Percentiles rank a stretch among this genome's conserved stretches.
Conservation (phyloP, 176 grass and related monocot species). For the Melocanna baccifera region DNA sequence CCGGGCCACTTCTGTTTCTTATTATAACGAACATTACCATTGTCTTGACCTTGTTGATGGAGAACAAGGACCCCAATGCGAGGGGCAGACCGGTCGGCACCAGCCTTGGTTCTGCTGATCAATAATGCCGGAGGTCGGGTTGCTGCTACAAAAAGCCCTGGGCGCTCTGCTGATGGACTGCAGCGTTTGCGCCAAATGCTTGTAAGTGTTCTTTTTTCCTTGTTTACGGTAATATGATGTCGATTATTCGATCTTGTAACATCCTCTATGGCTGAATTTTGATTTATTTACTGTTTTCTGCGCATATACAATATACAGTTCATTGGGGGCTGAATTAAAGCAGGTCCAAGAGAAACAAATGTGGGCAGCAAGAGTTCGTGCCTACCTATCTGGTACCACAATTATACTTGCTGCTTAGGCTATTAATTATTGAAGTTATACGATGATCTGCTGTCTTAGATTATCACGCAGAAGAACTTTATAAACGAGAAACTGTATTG, state of each 20-base stretch:
- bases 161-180: conserved; percentile 66
- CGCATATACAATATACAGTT: not conserved
- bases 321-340: not conserved
- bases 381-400: not conserved
- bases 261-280: not conserved
- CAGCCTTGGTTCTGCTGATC: conserved; percentile 40
- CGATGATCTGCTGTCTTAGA: not conserved
- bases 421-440: not conserved
- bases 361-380: not conserved
- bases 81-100: conserved; percentile 24
- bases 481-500: not conserved
- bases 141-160: conserved; percentile 54
- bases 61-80: conserved; percentile 30
- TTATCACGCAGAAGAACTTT: not conserved
- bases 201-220: not conserved
- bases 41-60: conserved; percentile 47
- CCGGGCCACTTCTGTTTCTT: conserved; percentile 66
- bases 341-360: not conserved
- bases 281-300: conserved; percentile 6
- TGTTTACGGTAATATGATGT: not conserved
- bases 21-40: conserved; percentile 62
- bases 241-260: not conserved
- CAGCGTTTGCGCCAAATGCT: conserved; percentile 49
- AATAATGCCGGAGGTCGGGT: conserved; percentile 50
- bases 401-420: not conserved